Conservation (phyloP, 1,139 yeast genomes). For the Pichia sp. region DNA sequence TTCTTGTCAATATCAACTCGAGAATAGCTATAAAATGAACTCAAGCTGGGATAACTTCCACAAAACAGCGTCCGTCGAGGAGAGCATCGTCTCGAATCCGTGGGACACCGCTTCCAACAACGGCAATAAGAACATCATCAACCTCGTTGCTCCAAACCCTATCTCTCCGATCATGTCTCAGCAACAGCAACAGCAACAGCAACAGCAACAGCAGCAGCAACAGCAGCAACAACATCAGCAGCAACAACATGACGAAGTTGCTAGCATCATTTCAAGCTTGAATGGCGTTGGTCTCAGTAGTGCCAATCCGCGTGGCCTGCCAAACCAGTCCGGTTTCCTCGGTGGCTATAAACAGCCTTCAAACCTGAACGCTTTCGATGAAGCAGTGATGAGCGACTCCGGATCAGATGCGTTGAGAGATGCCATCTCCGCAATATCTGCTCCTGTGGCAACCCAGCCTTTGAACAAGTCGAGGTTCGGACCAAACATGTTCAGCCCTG, state of each 20-base stretch:
- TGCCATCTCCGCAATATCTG: slow-evolving; percentile 32
- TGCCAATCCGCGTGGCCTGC: neutral
- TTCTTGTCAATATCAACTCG: neutral
- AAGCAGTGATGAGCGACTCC: slow-evolving; percentile 28
- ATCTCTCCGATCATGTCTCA: slow-evolving; percentile 18
- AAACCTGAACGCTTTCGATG: slow-evolving; percentile 18
- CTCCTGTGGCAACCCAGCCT: slow-evolving; percentile 26
- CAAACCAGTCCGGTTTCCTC: slow-evolving; percentile 19
- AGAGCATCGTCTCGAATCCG: slow-evolving; percentile 24
- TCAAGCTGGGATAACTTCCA: slow-evolving; percentile 26
- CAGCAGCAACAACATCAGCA: slow-evolving; percentile 2
- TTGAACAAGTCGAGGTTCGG: slow-evolving; percentile 15
- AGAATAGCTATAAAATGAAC: slow-evolving; percentile 15
- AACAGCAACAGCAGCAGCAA: slow-evolving; percentile 4
- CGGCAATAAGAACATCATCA: slow-evolving; percentile 15
- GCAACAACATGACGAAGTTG: slow-evolving; percentile 42
- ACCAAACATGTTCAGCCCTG: slow-evolving; percentile 47
- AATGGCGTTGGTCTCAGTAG: slow-evolving; percentile 30
- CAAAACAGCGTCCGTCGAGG: slow-evolving; percentile 23
- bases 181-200: neutral
- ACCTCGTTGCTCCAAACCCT: slow-evolving; percentile 24
- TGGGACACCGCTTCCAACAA: slow-evolving; percentile 28
- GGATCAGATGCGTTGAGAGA: slow-evolving; percentile 32
- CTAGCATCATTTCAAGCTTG: slow-evolving; percentile 40
- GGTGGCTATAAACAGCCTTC: slow-evolving; percentile 2